Evolutionary conservation across 257 asterid species (phyloP).

Genomic region (Solanum etuberosum): DNA sequence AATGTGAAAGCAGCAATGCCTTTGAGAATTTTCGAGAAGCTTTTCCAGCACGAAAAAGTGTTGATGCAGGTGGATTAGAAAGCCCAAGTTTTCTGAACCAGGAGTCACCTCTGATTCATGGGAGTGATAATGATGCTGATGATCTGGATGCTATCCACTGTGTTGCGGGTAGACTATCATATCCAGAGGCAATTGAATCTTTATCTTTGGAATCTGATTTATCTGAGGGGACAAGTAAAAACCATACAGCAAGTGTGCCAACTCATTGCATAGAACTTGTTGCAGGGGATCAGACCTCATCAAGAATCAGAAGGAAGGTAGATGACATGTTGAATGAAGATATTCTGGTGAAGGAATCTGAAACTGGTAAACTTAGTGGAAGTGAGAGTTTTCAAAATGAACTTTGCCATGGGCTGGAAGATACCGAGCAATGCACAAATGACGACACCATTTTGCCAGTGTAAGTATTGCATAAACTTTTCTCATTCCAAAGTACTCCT

Average conservation of each 20-base stretch:
- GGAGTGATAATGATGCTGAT: slow-evolving; percentile 15
- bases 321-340: background rate
- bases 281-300: slow-evolving; percentile 1
- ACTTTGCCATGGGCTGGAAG: slow-evolving; percentile 10
- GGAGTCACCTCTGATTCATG: slow-evolving; percentile 19
- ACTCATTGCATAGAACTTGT: background rate
- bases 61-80: slow-evolving; percentile 12
- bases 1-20: slow-evolving; percentile 6
- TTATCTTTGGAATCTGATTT: background rate
- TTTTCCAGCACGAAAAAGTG: slow-evolving; percentile 10
- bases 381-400: slow-evolving; percentile 15
- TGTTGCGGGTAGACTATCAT: slow-evolving; percentile 11
- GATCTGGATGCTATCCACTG: slow-evolving; percentile 11
- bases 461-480: slow-evolving; percentile 28
- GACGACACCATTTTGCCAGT: slow-evolving; percentile 14
- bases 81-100: slow-evolving; percentile 12
- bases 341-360: slow-evolving; percentile 3
- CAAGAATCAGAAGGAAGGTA: background rate
- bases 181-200: slow-evolving; percentile 16
- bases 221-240: background rate
- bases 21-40: slow-evolving; percentile 11
- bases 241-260: background rate
- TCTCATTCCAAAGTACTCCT: background rate
- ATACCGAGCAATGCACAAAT: slow-evolving; percentile 6
- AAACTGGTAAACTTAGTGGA: slow-evolving; percentile 12